Evolutionary conservation across 371 early-diverging fungal species (phyloP), one percentile per base, ranked within the genome.

Genomic region (Mucor plumbeus): DNA sequence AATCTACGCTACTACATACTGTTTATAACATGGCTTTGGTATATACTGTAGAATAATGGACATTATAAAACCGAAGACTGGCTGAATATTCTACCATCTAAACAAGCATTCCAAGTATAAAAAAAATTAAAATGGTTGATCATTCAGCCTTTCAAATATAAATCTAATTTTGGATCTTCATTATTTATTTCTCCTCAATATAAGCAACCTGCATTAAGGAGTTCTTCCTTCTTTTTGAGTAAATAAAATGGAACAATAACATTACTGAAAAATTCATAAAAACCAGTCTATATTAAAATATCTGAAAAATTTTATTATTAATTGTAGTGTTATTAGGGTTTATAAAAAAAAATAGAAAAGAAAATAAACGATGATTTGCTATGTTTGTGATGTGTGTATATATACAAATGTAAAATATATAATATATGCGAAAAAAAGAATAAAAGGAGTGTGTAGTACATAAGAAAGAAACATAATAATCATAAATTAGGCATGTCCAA

Each of bases 401-500:
- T 44, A 44, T 44, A 44, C 44, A 44, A 43, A 44, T 44, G 44
- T 44, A 44, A 17, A 44, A 44, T 44, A 44, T 40, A 40, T 44
- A 44, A 44, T 44, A 44, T 44, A 44, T 44, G 44, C 44, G n/a
- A n/a, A 44, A 6, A 17, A 8, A 13, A 8, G 7, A 44, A 8
- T 6, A n/a, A 55, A 35, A 55, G 38, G 19, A 13, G 38, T 39
- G 21, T 10, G 21, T 48, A 48, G 38, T 17, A 62, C 35, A 62
- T 19, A 62, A 19, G 34, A 43, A 61, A 8, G 41, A n/a, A 17
- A 38, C 1, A 38, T 38, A n/a, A 21, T 14, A 21, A 50, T 50
- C 44, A 44, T 44, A 44, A 47, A 47, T 69, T 75, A 79, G 61
- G 75, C 80, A 65, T 79, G 75, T 17, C 72, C 76, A 53, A 78